A percentile compares a stretch with the other conserved stretches of the same genome.
phyloP scores from a whole-genome alignment of 106 monocot genomes.

The Ottelia alismoides region DNA sequence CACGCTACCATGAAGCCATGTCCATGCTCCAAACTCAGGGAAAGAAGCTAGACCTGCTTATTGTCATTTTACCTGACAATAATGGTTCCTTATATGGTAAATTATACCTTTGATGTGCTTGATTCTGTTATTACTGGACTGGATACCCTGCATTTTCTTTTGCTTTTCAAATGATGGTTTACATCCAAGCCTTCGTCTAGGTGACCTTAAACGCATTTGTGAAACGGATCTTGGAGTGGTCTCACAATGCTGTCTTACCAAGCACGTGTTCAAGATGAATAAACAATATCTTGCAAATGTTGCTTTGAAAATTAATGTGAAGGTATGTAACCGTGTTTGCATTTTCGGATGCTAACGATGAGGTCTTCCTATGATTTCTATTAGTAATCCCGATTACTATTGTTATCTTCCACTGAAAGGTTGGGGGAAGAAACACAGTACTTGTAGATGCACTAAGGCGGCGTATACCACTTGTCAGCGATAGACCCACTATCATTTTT shows the following conservation, averaged over 20 bases:
- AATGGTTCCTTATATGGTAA: conserved; percentile 75
- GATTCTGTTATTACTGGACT: too few relatives aligned
- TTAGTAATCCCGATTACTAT: too few relatives aligned
- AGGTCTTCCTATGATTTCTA: too few relatives aligned
- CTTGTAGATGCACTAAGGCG: conserved; percentile 31
- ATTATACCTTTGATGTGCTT: too few relatives aligned
- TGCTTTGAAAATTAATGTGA: conserved; percentile 89
- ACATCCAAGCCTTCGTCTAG: too few relatives aligned
- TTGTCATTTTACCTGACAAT: conserved; percentile 57
- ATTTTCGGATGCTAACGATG: too few relatives aligned
- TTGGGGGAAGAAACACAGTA: conserved; percentile 55
- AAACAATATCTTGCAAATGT: conserved; percentile 97
- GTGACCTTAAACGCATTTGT: conserved; percentile 84
- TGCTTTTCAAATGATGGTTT: too few relatives aligned
- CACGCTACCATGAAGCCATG: conserved; percentile 38
- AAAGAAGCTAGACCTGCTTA: conserved; percentile 46
- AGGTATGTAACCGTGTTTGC: conserved; percentile 36
- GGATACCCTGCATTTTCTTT: too few relatives aligned
- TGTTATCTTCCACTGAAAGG: too few relatives aligned
- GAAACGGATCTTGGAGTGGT: conserved; percentile 94
- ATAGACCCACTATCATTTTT: conserved; percentile 54
- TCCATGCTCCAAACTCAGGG: conserved; percentile 16
- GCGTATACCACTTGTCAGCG: conserved; percentile 28
- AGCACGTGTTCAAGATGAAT: conserved; percentile 74
- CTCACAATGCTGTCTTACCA: conserved; percentile 88